These are phyloP conservation scores for Symbiodinium pilosum DNA, from an alignment of 73 alveolate genomes.

Conservation along the genomic window DNA sequence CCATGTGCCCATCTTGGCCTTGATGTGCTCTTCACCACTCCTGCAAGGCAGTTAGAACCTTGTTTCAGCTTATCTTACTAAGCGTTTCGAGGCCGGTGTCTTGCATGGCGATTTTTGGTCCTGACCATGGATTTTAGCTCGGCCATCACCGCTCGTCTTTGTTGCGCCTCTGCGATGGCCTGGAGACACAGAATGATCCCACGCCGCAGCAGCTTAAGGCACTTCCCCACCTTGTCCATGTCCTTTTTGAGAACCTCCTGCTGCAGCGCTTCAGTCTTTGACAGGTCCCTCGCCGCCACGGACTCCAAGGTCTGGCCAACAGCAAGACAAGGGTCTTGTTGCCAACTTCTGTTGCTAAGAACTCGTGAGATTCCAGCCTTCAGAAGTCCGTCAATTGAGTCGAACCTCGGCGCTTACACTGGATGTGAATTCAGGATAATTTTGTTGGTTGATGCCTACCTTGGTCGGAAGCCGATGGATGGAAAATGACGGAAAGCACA, in stretches of 20 bases:
- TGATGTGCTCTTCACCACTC: conserved; percentile 94
- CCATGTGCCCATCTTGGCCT: not conserved
- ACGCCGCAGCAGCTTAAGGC: not conserved
- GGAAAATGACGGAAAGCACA: too few relatives aligned
- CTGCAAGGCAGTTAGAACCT: not conserved
- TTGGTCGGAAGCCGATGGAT: too few relatives aligned
- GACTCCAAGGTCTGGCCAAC: conserved; percentile 59
- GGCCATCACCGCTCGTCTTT: conserved; percentile 38
- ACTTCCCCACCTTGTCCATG: conserved; percentile 6
- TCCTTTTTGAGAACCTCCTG: conserved; percentile 19
- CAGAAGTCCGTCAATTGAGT: conserved; percentile 35
- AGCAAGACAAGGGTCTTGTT: not conserved
- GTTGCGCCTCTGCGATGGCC: conserved; percentile 63
- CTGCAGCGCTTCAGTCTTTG: conserved; percentile 48
- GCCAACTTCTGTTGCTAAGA: not conserved
- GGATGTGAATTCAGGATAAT: too few relatives aligned
- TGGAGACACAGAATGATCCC: not conserved
- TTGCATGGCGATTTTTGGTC: not conserved
- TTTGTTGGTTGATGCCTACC: too few relatives aligned
- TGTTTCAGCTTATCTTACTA: not conserved
- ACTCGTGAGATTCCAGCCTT: not conserved
- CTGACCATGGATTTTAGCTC: conserved; percentile 84
- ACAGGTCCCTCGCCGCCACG: conserved; percentile 70
- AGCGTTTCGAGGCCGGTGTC: not conserved
- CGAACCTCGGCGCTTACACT: conserved; percentile 25